A percentile compares a stretch with the other conserved stretches of the same genome.
These are phyloP conservation scores for Saturnispora bothae DNA, from an alignment of 805 yeast species.

Conservation along the genomic window DNA sequence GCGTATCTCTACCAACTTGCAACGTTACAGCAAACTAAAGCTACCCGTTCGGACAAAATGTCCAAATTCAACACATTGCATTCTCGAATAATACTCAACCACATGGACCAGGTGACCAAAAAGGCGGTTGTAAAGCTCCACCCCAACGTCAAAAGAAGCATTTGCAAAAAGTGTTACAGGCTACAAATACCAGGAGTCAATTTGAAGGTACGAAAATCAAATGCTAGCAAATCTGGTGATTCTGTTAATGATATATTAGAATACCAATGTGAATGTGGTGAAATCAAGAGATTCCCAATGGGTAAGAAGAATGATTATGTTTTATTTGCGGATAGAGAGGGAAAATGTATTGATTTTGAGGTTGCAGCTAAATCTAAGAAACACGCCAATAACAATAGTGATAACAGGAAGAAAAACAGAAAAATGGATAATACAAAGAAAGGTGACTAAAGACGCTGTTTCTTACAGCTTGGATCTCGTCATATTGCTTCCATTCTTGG, in stretches of 20 bases:
- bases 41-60: slow-evolving; percentile 3
- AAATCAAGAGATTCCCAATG: slow-evolving; percentile 46
- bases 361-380: not conserved
- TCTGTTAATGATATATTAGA: slow-evolving; percentile 37
- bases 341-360: slow-evolving; percentile 10
- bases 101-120: slow-evolving; percentile 51
- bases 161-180: slow-evolving; percentile 59
- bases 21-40: slow-evolving; percentile 16
- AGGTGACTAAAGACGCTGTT: no score
- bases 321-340: slow-evolving; percentile 35
- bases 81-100: slow-evolving; percentile 45
- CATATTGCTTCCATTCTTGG: no score
- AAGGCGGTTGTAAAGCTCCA: slow-evolving; percentile 56
- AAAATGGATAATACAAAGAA: no score
- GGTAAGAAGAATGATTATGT: slow-evolving; percentile 43
- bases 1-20: slow-evolving; percentile 53
- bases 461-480: no score
- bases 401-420: not conserved
- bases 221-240: slow-evolving; percentile 28
- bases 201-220: slow-evolving; percentile 30
- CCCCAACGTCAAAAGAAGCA: slow-evolving; percentile 53
- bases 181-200: slow-evolving; percentile 40
- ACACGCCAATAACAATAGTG: not conserved
- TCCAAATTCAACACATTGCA: slow-evolving; percentile 19
- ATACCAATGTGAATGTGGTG: slow-evolving; percentile 44